Base-by-base conservation (phyloP, 2,329 filamentous ascomycete genomes). In the Nemania diffusa region DNA sequence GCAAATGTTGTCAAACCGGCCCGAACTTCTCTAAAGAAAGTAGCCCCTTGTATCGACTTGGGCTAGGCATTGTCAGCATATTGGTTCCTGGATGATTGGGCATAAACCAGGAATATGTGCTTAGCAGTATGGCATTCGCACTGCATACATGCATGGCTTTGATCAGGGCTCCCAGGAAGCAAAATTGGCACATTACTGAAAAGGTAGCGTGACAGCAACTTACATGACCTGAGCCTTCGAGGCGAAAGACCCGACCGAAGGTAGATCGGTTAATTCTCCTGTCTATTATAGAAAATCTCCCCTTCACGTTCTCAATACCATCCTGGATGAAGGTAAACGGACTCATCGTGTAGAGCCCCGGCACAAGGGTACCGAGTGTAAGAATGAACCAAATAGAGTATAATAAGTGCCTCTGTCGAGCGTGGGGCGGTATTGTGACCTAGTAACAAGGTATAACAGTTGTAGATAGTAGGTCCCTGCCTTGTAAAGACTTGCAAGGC, bases 1-100 rank as follows among this genome's bases (percentile, higher is more conserved):
- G 91, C 90, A 76, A 92, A 92, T 2, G 92, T 96, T 1, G 93
- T 93, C 61, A 95, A 78, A 1, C 92, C 93, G 32, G 92, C 93
- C 29, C 92, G 89, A 64, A 96, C 81, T 78, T 96, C 93, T 24
- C 88, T 91, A 70, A 92, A 89, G 78, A 95, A 94, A 67, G 85
- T 89, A 40, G 91, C 86, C 42, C 88, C 88, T 66, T 86, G 85
- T 56, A 93, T 88, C 75, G 91, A 89, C 56, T 89, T 84, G 34
- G 87, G 87, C 91, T 93, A 65, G 37, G 17, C 6, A 67, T 67
- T 65, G 62, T 74, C 27, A 75, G 71, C 27, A 62, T 13, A 32
- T 42, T n/a, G 46, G 58, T 17, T 13, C 8, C 24, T 11, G 4
- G 22, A 40, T 24, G 11, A 13, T 17, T 6, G 7, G 13, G 22